Base-by-base conservation (phyloP, 805 yeast species). In the Yarrowia sp. region DNA sequence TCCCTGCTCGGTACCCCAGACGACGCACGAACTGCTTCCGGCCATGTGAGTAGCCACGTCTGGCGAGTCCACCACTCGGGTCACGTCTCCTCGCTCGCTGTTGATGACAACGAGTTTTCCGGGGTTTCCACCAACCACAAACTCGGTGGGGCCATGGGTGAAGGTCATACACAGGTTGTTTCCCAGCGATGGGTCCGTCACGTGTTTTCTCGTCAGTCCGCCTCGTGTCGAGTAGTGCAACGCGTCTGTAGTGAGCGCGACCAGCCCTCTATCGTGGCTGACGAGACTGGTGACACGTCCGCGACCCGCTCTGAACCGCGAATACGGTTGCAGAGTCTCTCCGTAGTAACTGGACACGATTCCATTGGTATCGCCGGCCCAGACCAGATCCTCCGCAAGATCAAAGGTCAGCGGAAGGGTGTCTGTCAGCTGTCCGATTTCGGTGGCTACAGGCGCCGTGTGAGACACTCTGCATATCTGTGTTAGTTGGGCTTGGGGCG, bases 281-380 rank as follows among this genome's bases (percentile, higher is more conserved):
- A 87, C 73, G 13, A 89, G 76, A 72, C 86, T 87, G 20, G 78
- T 74, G 0, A 88, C 84, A 0, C 86, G 79, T 0, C 79, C 73
- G 3, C 77, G 73, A 64, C 86, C 89, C 0, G 86, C 88, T 20
- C 79, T 76, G 68, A 85, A 85, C 39, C 89, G 79, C 4, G 88
- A 83, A 73, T 89, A 90, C 2, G 87, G 83, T 6, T 79, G 78
- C 58, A 87, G 76, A 12, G 80, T 78, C 12, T 82, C 80, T 13
- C 85, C 87, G 36, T 78, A 79, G 67, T 74, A 81, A 1, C 84
- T 80, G 3, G 78, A 75, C 10, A 83, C 73, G 43, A 74, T 76
- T 3, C 85, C 85, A 70, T 73, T 61, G 1, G 49, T 30, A 74
- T 91, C 95, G 17, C 96, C 97, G 1, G 88, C 82, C 98, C 98